Base-by-base conservation (phyloP, 768 basidiomycete genomes). In the Termitomyces sp. region DNA sequence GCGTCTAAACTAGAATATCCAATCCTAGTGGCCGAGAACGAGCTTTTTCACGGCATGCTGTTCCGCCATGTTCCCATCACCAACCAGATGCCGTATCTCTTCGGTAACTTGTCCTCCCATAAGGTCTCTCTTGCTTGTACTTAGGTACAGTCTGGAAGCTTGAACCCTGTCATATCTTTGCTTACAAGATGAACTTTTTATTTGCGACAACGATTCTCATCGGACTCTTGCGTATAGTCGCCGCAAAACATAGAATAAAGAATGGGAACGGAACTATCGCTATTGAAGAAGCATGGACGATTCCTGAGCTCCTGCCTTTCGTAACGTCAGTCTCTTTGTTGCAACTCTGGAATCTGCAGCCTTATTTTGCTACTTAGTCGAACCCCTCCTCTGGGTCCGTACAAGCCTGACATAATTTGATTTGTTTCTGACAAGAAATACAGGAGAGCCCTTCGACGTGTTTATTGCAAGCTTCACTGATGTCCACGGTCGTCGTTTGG, bases 271-370 rank as follows among this genome's bases (percentile, higher is more conserved):
- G 76, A 7, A 66, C 70, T 13, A 76, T 77, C 31, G 68, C 66
- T 39, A 65, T 77, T 22, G 75, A 76, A 57, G 75, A 77, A 62
- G 76, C 76, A 0, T 77, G 72, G 72, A 72, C 71, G 0, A 70
- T 69, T 3, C 69, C 73, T 13, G 70, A 71, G 15, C 69, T 76
- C 6, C 39, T 71, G 7, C 49, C 55, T 48, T 63, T 66, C 39
- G 54, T 67, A 48, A 65, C 62, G 73, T 73, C 55, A 49, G 64
- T 51, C 50, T 22, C 2, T 22, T 7, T 26, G 8, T 22, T n/a
- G 29, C 41, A 22, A 37, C n/a, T 12, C 29, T 22, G 16, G 28
- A 41, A 9, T 29, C 12, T 26, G 31, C 26, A 24, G 20, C 33
- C 29, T 42, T 9, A 48, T 45, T 36, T 55, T 26, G 5, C 16